A percentile compares a stretch with the other conserved stretches of the same genome.
phyloP scores from a whole-genome alignment of 2,329 filamentous ascomycete genomes.

The Aspergillus chevalieri region DNA sequence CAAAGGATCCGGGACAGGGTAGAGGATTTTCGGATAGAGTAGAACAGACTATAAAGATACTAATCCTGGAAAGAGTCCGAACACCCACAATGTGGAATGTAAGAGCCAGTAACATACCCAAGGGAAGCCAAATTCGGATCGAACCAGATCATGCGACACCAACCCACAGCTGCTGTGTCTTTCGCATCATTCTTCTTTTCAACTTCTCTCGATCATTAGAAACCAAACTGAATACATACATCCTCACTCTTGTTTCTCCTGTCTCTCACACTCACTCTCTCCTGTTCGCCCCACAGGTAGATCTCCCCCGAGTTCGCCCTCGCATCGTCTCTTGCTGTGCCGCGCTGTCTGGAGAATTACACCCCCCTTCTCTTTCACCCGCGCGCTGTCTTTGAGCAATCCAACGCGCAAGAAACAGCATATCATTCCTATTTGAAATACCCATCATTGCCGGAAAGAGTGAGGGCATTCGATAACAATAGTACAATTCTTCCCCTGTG shows the following conservation, averaged over 20 bases:
- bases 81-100: no score
- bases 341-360: background rate
- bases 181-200: background rate
- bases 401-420: no score
- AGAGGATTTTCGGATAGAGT: background rate
- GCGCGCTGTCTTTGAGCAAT: no score
- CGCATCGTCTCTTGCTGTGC: background rate
- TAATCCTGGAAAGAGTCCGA: no score
- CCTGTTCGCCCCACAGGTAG: constrained; percentile 3
- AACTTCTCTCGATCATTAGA: no score
- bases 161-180: background rate
- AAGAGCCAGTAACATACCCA: background rate
- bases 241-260: no score
- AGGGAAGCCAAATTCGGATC: background rate
- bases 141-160: background rate
- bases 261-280: background rate
- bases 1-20: background rate
- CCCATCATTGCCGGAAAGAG: no score
- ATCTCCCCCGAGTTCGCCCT: constrained; percentile 5
- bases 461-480: no score
- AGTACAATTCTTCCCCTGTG: background rate
- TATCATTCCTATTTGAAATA: no score
- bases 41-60: background rate
- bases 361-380: background rate
- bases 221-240: no score